Evolutionary conservation across 176 grass and related monocot genomes (phyloP), one percentile per base, ranked within the genome.

Genomic region (Bolboschoenus planiculmis): DNA sequence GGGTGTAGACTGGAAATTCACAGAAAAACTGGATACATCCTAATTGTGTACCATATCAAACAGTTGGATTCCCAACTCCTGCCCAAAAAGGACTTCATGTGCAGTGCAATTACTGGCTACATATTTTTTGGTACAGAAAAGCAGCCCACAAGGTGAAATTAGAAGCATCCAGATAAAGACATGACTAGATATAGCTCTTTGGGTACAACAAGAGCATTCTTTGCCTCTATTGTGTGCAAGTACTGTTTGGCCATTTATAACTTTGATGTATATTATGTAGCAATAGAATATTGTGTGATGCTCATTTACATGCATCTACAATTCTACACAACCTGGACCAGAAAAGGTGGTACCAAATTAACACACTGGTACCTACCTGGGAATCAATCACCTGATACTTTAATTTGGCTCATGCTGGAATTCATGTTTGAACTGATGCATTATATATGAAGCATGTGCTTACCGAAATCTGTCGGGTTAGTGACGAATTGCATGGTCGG

Each of bases 381-480:
- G 42, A 51, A 76, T 50, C 42, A 67, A n/a, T n/a, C n/a, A n/a
- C n/a, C n/a, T n/a, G n/a, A n/a, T n/a, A 35, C 64, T 39, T 21
- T n/a, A 59, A 10, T 54, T 40, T 31, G 54, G 57, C 13, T 43
- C 79, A 54, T 77, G 7, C 23, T 56, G 5, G 5, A 20, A 48
- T 48, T 29, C 13, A 30, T 74, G 16, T 48, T 29, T 7, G 13
- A 30, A 48, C 42, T 74, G 70, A 18, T 74, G 23, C 31, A 47
- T 20, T 18, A 29, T 18, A 20, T 50, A 36, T 34, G 65, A 37
- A 73, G 47, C 20, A 55, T 68, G 16, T 54, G 78, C 87, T 92
- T 76, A 94, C 94, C 95, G 44, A 92, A 97, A 84, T 87, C 94
- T 11, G 42, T 5, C 33, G 95, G 95, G 81, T 68, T 61, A 20